Percentiles rank a stretch among this genome's conserved stretches.
These are phyloP conservation scores for Salix brachista DNA, from an alignment of 345 rosid genomes.

Conservation along the genomic window DNA sequence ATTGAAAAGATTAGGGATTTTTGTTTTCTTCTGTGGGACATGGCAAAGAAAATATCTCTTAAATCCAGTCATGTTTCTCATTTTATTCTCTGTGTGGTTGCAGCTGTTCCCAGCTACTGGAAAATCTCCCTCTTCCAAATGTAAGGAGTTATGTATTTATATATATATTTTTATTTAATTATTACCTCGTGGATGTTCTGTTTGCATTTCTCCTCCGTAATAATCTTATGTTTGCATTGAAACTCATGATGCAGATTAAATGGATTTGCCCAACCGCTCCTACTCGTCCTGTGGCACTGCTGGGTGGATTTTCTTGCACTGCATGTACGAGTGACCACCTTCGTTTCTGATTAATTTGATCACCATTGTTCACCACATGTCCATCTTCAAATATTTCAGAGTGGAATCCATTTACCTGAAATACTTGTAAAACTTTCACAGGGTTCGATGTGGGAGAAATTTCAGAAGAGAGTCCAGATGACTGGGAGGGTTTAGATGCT, in stretches of 20 bases:
- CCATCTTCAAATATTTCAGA: background rate
- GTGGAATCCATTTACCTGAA: background rate
- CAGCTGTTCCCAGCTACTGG: constrained; percentile 94
- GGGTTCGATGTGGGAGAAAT: constrained; percentile 32
- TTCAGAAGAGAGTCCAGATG: constrained; percentile 29
- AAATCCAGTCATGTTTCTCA: constrained; percentile 17
- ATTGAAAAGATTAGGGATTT: too few species aligned
- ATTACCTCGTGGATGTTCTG: background rate
- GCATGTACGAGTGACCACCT: constrained; percentile 20
- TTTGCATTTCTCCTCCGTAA: background rate
- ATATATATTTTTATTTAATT: background rate
- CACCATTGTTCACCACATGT: background rate
- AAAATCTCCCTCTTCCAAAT: constrained; percentile 84
- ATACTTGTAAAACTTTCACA: background rate
- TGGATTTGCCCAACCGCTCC: constrained; percentile 40
- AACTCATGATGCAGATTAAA: constrained; percentile 22
- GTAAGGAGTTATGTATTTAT: constrained; percentile 42
- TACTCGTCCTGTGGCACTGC: constrained; percentile 28
- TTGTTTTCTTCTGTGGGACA: too few species aligned
- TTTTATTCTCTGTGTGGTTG: constrained; percentile 30
- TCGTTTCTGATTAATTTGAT: background rate
- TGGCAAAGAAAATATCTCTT: background rate
- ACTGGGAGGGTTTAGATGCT: constrained; percentile 35
- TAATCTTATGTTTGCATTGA: background rate
- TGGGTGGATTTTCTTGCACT: constrained; percentile 36